phyloP scores from a whole-genome alignment of 768 basidiomycete species.

The Kwoniella heveanensis region DNA sequence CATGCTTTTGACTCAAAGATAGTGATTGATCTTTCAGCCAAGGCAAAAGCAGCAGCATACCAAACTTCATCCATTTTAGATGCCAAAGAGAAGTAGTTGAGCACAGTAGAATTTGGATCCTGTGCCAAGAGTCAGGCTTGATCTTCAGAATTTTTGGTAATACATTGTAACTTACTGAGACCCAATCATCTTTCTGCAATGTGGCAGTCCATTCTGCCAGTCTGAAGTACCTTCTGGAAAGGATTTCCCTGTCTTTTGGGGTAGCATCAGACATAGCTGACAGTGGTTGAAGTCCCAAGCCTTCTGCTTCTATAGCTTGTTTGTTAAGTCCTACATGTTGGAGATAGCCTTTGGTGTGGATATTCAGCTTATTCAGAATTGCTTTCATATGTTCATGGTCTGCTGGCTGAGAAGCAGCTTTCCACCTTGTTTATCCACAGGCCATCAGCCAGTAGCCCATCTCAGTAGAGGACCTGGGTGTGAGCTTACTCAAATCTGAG shows the following conservation, averaged over 20 bases:
- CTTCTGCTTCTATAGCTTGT: conserved; percentile 30
- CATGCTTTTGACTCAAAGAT: conserved; percentile 42
- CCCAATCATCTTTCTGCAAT: conserved; percentile 40
- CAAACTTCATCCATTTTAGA: conserved; percentile 46
- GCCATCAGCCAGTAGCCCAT: too few relatives aligned
- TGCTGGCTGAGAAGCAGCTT: conserved; percentile 29
- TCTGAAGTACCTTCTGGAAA: conserved; percentile 44
- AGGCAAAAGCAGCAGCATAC: conserved; percentile 37
- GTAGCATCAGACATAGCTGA: conserved; percentile 7
- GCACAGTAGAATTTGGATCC: conserved; percentile 44
- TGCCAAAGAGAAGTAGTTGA: conserved; percentile 37
- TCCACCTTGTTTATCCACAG: too few relatives aligned
- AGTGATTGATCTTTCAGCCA: conserved; percentile 42
- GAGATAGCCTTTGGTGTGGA: conserved; percentile 33
- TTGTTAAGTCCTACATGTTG: conserved; percentile 21
- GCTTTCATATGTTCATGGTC: conserved; percentile 16
- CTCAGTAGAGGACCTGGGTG: too few relatives aligned
- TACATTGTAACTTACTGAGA: conserved; percentile 42
- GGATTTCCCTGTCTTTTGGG: conserved; percentile 5
- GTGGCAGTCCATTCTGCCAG: conserved; percentile 48
- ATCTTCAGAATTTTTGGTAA: too few relatives aligned
- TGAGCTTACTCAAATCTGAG: conserved; percentile 48
- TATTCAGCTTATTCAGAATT: conserved; percentile 27
- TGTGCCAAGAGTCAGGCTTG: too few relatives aligned
- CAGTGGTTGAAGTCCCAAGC: conserved; percentile 34